Evolutionary conservation across 768 basidiomycete species (phyloP).

Genomic region (Russula sp.): DNA sequence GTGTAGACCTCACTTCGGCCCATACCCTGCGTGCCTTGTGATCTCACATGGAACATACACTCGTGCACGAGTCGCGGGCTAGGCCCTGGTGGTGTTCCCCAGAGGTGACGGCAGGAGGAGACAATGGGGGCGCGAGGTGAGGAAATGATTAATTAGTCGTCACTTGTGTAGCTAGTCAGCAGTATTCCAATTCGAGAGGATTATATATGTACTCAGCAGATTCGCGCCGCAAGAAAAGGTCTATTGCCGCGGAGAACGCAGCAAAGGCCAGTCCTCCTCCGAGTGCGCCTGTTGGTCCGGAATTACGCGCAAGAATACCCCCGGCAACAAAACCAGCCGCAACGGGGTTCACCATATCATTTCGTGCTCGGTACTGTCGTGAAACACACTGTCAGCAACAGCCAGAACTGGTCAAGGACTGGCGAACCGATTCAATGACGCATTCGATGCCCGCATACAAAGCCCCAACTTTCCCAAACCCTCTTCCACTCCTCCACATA

Average conservation of each 20-base stretch:
- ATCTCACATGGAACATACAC: conserved; percentile 80
- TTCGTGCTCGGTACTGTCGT: conserved; percentile 85
- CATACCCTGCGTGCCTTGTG: conserved; percentile 84
- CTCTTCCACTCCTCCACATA: conserved; percentile 86
- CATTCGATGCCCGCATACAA: conserved; percentile 95
- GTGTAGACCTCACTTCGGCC: conserved; percentile 59
- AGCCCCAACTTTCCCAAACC: conserved; percentile 91
- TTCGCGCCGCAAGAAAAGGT: conserved; percentile 74
- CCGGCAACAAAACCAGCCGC: conserved; percentile 85
- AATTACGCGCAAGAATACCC: conserved; percentile 77
- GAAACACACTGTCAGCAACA: not conserved
- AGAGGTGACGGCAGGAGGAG: no score
- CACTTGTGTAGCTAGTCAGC: conserved; percentile 9
- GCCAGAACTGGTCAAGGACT: not conserved
- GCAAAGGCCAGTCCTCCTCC: conserved; percentile 89
- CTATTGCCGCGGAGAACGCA: conserved; percentile 88
- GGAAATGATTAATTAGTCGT: conserved; percentile 4
- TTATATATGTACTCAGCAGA: conserved; percentile 56
- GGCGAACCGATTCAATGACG: conserved; percentile 84
- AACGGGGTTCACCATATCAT: conserved; percentile 89
- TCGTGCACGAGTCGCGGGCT: conserved; percentile 62
- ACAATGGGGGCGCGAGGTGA: not conserved
- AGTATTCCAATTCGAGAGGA: not conserved
- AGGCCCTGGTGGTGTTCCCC: no score
- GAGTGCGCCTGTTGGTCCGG: conserved; percentile 81